phyloP scores from a whole-genome alignment of 2,329 filamentous ascomycete genomes.

The Scorias spongiosa region DNA sequence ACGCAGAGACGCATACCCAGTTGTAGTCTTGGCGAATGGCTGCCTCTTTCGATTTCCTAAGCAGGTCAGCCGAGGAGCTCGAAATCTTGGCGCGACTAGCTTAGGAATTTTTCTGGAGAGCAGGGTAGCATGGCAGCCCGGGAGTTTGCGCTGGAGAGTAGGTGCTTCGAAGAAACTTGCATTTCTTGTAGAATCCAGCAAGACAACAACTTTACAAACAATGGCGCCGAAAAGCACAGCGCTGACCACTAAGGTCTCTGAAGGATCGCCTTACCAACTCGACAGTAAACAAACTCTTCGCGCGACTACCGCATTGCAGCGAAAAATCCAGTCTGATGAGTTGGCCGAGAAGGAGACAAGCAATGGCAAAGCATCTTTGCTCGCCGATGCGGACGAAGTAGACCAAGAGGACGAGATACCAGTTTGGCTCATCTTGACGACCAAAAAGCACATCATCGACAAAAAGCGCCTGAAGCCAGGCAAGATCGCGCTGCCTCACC shows the following conservation, averaged over 20 bases:
- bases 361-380: slow-evolving; percentile 37
- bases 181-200: neutral
- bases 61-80: neutral
- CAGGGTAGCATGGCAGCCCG: neutral
- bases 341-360: slow-evolving; percentile 33
- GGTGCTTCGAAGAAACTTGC: neutral
- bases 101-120: neutral
- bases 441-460: slow-evolving; percentile 54
- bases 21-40: no score
- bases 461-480: slow-evolving; percentile 67
- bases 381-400: slow-evolving; percentile 35
- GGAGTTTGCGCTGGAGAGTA: neutral
- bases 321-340: slow-evolving; percentile 29
- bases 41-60: neutral
- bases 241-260: neutral
- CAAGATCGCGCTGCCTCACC: slow-evolving; percentile 46
- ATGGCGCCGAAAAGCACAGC: neutral
- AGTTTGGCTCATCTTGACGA: slow-evolving; percentile 48
- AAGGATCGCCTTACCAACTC: slow-evolving; percentile 24
- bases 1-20: no score
- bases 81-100: neutral
- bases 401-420: slow-evolving; percentile 33
- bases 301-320: slow-evolving; percentile 44
- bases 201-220: neutral
- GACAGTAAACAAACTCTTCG: slow-evolving; percentile 37